phyloP scores from a whole-genome alignment of 23 red algal genomes.

The Cyanidioschyzon merolae region DNA sequence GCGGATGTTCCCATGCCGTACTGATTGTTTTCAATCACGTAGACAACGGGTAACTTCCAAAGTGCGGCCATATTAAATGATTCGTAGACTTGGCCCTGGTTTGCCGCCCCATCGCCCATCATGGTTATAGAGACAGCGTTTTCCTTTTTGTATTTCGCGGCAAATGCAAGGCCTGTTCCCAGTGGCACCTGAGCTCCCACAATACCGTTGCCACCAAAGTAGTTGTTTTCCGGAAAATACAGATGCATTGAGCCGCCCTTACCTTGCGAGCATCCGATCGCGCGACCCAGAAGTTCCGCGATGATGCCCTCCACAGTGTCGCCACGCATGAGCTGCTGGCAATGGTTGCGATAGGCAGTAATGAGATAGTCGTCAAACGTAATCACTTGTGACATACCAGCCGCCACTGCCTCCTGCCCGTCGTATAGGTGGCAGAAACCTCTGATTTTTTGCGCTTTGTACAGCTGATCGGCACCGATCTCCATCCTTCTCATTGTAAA shows the following conservation, averaged over 20 bases:
- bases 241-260: slow-evolving; percentile 96
- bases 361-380: slow-evolving; percentile 75
- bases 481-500: slow-evolving; percentile 88
- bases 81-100: slow-evolving; percentile 91
- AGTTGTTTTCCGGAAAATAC: slow-evolving; percentile 74
- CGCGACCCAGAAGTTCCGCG: slow-evolving; percentile 67
- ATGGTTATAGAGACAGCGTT: slow-evolving; percentile 69
- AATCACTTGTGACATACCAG: slow-evolving; percentile 66
- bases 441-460: slow-evolving; percentile 60
- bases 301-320: slow-evolving; percentile 59
- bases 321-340: slow-evolving; percentile 72
- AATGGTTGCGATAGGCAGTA: slow-evolving; percentile 96
- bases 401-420: slow-evolving; percentile 90
- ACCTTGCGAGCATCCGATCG: slow-evolving; percentile 59
- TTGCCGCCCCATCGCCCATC: slow-evolving; percentile 94
- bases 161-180: slow-evolving; percentile 88
- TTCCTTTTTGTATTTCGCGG: slow-evolving; percentile 72
- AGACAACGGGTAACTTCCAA: slow-evolving; percentile 85
- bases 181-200: slow-evolving; percentile 89
- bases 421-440: slow-evolving; percentile 98
- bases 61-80: slow-evolving; percentile 93
- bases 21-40: slow-evolving; percentile 79
- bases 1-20: slow-evolving; percentile 97
- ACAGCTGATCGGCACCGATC: slow-evolving; percentile 78
- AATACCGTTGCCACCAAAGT: slow-evolving; percentile 96